Percentiles rank a stretch among this genome's conserved stretches.
phyloP scores from a whole-genome alignment of 2,329 filamentous ascomycete species.

The Penicillium rolfsii region DNA sequence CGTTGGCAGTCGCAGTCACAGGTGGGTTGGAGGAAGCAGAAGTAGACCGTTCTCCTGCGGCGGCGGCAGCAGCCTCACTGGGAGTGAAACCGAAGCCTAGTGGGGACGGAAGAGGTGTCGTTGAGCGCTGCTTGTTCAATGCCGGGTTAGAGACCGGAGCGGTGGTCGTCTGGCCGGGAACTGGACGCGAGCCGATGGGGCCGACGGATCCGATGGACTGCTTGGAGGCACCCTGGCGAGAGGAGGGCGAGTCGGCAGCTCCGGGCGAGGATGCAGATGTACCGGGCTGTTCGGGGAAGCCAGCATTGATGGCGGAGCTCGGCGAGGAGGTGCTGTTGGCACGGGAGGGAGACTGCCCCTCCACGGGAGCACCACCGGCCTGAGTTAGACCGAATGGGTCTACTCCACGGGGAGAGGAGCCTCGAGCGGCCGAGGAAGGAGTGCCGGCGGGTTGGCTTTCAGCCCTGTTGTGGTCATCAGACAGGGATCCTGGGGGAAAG shows the following conservation, averaged over 20 bases:
- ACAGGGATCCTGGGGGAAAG: slow-evolving; percentile 67
- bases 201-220: slow-evolving; percentile 69
- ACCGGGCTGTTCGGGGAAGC: slow-evolving; percentile 66
- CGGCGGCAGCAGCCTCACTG: slow-evolving; percentile 48
- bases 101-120: slow-evolving; percentile 89
- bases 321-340: slow-evolving; percentile 86
- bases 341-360: slow-evolving; percentile 63
- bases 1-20: slow-evolving; percentile 47
- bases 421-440: slow-evolving; percentile 64
- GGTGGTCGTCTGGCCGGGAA: slow-evolving; percentile 56
- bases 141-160: slow-evolving; percentile 57
- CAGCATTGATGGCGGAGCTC: slow-evolving; percentile 45
- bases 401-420: slow-evolving; percentile 78
- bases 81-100: slow-evolving; percentile 72
- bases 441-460: slow-evolving; percentile 68
- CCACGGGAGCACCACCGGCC: slow-evolving; percentile 49
- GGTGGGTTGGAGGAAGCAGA: slow-evolving; percentile 64
- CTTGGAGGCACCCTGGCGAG: slow-evolving; percentile 62
- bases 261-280: slow-evolving; percentile 86
- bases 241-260: slow-evolving; percentile 68
- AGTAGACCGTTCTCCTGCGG: slow-evolving; percentile 55
- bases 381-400: slow-evolving; percentile 66
- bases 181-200: slow-evolving; percentile 89
- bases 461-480: slow-evolving; percentile 69
- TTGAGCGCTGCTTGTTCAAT: slow-evolving; percentile 74